Evolutionary conservation across 2,329 filamentous ascomycete species (phyloP).

Genomic region (Penicillium sclerotigenum): DNA sequence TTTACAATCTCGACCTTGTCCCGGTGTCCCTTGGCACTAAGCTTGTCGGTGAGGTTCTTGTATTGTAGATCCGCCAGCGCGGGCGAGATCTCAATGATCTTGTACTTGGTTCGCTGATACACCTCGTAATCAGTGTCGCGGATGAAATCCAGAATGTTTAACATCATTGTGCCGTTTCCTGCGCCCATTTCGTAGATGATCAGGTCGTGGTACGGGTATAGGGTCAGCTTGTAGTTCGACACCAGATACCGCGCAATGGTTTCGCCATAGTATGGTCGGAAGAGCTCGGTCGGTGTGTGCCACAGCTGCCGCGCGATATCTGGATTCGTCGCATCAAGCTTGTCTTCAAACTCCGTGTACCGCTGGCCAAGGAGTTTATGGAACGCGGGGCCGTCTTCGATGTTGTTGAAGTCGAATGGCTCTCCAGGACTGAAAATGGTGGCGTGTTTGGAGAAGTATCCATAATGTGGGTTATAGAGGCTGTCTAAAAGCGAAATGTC

Average conservation of each 20-base stretch:
- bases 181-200: constrained; percentile 99
- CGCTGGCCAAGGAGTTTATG: constrained; percentile 70
- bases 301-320: constrained; percentile 85
- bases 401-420: constrained; percentile 79
- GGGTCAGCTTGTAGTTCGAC: constrained; percentile 89
- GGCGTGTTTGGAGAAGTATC: constrained; percentile 94
- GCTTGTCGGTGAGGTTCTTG: constrained; percentile 63
- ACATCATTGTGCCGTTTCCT: constrained; percentile 94
- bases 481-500: constrained; percentile 60
- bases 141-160: constrained; percentile 96
- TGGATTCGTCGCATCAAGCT: constrained; percentile 68
- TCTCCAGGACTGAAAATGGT: constrained; percentile 93
- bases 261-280: constrained; percentile 94
- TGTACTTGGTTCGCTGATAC: constrained; percentile 88
- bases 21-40: constrained; percentile 69
- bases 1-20: constrained; percentile 94
- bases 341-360: constrained; percentile 88
- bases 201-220: constrained; percentile 93
- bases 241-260: constrained; percentile 94
- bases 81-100: constrained; percentile 91
- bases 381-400: constrained; percentile 84
- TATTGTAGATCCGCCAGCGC: constrained; percentile 75
- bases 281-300: constrained; percentile 98
- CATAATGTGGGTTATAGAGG: constrained; percentile 89
- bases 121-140: constrained; percentile 84